Percentiles rank a stretch among this genome's conserved stretches.
These are phyloP conservation scores for Colletotrichum trifolii DNA, from an alignment of 2,329 filamentous ascomycete genomes.

Conservation along the genomic window DNA sequence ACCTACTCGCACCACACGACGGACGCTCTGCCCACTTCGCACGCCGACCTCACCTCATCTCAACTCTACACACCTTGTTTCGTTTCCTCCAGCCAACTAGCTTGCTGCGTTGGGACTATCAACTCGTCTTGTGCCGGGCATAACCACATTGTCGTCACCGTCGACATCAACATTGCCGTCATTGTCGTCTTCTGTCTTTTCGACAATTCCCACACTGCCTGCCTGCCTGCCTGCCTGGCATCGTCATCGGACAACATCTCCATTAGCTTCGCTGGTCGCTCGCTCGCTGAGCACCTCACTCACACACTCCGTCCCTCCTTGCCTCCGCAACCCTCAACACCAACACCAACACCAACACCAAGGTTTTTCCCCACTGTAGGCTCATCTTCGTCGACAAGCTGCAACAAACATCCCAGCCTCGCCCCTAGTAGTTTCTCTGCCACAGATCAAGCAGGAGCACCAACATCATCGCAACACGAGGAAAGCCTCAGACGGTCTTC, in stretches of 20 bases:
- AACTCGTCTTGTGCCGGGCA: slow-evolving; percentile 23
- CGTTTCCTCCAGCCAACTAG: slow-evolving; percentile 26
- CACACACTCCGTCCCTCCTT: not conserved
- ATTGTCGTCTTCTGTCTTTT: not conserved
- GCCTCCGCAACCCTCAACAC: slow-evolving; percentile 12
- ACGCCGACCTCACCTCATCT: slow-evolving; percentile 30
- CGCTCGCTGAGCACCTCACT: not conserved
- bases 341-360: slow-evolving; percentile 20
- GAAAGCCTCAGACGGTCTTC: slow-evolving; percentile 33
- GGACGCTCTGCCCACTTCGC: not conserved
- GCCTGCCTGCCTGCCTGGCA: slow-evolving; percentile 13
- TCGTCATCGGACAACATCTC: slow-evolving; percentile 1
- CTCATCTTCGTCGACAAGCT: slow-evolving; percentile 32
- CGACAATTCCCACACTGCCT: not conserved
- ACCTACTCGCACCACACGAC: slow-evolving; percentile 9
- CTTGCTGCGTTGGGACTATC: slow-evolving; percentile 22
- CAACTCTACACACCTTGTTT: slow-evolving; percentile 32
- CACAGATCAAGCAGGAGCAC: slow-evolving; percentile 21
- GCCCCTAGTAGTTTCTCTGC: slow-evolving; percentile 25
- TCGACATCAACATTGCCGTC: not conserved
- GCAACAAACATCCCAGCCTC: slow-evolving; percentile 26
- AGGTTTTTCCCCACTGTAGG: slow-evolving; percentile 32
- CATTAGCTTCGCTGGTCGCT: not conserved
- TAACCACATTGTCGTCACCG: slow-evolving; percentile 6
- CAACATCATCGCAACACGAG: slow-evolving; percentile 13